phyloP scores from a whole-genome alignment of 2,329 filamentous ascomycete species.

The Scedosporium dehoogii region DNA sequence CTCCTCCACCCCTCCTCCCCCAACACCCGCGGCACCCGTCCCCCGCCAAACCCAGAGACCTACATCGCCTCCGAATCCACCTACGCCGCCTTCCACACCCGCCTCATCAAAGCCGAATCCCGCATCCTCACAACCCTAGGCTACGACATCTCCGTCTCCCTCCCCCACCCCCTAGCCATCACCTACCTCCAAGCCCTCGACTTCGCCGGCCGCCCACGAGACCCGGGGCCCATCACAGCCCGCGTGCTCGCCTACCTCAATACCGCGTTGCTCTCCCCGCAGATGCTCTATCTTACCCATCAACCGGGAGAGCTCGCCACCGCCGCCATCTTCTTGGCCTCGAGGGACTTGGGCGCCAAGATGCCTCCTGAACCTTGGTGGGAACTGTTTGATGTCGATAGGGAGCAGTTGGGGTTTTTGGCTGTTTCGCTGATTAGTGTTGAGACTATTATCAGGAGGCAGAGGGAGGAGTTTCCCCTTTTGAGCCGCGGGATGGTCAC shows the following conservation, averaged over 20 bases:
- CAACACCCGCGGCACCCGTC: constrained; percentile 16
- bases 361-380: constrained; percentile 86
- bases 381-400: constrained; percentile 94
- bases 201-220: constrained; percentile 31
- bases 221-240: constrained; percentile 5
- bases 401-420: constrained; percentile 88
- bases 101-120: constrained; percentile 65
- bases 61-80: constrained; percentile 66
- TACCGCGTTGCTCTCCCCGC: constrained; percentile 72
- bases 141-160: constrained; percentile 75
- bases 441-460: constrained; percentile 55
- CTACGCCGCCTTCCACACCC: constrained; percentile 55
- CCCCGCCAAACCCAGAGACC: constrained; percentile 32
- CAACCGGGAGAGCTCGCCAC: constrained; percentile 80
- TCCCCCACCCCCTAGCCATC: constrained; percentile 78
- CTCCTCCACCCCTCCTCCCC: constrained; percentile 39
- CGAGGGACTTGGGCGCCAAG: constrained; percentile 64
- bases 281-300: constrained; percentile 83
- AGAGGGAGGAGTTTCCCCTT: constrained; percentile 45
- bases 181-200: constrained; percentile 90
- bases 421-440: constrained; percentile 79
- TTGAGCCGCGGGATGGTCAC: constrained; percentile 43
- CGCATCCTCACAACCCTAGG: constrained; percentile 65
- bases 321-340: constrained; percentile 83
- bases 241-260: constrained; percentile 74